Conservation (phyloP, 2,329 filamentous ascomycete species). For the Aspergillus quadricinctus region DNA sequence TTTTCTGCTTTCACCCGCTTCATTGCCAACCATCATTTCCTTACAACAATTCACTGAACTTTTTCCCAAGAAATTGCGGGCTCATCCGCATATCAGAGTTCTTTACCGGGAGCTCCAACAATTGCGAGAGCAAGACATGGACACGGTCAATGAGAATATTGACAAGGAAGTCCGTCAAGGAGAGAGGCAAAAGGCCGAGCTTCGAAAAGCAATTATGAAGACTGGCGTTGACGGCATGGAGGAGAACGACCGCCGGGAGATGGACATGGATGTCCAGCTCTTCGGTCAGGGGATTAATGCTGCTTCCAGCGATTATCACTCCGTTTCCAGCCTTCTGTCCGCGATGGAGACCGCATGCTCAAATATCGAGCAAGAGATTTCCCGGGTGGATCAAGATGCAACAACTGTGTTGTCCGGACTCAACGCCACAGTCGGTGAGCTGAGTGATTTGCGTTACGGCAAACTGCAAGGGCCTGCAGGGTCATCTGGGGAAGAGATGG, state of each 20-base stretch:
- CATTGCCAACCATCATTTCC: slow-evolving; percentile 68
- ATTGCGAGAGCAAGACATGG: slow-evolving; percentile 65
- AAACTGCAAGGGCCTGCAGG: slow-evolving; percentile 52
- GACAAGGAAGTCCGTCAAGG: slow-evolving; percentile 34
- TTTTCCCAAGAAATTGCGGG: slow-evolving; percentile 65
- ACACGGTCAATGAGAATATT: slow-evolving; percentile 58
- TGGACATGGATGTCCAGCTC: slow-evolving; percentile 52
- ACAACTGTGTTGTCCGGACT: slow-evolving; percentile 57
- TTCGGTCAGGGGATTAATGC: slow-evolving; percentile 48
- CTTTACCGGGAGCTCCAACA: slow-evolving; percentile 78
- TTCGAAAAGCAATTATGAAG: slow-evolving; percentile 29
- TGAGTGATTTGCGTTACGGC: slow-evolving; percentile 82
- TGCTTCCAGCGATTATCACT: slow-evolving; percentile 51
- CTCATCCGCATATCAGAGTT: slow-evolving; percentile 62
- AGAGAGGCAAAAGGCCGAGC: slow-evolving; percentile 35
- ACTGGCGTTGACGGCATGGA: slow-evolving; percentile 31
- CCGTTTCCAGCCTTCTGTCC: slow-evolving; percentile 59
- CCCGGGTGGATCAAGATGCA: slow-evolving; percentile 62
- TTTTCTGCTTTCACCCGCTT: slow-evolving; percentile 73
- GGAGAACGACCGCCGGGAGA: slow-evolving; percentile 34
- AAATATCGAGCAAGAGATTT: slow-evolving; percentile 65
- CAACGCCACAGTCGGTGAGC: slow-evolving; percentile 61
- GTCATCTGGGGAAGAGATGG: slow-evolving; percentile 55
- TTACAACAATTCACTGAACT: slow-evolving; percentile 70
- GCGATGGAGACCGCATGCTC: slow-evolving; percentile 64